Percentiles rank a stretch among this genome's conserved stretches.
Evolutionary conservation across 192 early-diverging fungal species (phyloP).

Genomic region (Dispira simplex): DNA sequence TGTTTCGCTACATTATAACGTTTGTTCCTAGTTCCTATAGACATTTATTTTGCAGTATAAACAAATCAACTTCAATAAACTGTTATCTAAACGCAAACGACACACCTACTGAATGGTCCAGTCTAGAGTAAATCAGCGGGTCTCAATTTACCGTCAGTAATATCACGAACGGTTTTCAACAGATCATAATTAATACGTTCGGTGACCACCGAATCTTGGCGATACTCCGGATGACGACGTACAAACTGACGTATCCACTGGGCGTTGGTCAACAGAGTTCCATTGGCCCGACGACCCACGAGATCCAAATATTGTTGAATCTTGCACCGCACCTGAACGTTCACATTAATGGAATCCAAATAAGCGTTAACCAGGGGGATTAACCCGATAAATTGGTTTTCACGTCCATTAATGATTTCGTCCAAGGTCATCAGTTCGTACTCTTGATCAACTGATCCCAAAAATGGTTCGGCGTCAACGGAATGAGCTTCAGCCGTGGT

Average conservation of each 20-base stretch:
- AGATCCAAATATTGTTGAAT: conserved; percentile 65
- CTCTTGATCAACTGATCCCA: conserved; percentile 19
- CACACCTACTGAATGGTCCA: neutral
- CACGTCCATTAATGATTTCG: conserved; percentile 80
- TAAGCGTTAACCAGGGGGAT: conserved; percentile 73
- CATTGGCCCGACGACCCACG: conserved; percentile 65
- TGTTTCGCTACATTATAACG: too few species aligned
- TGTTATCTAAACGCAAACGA: neutral
- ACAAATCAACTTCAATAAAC: neutral
- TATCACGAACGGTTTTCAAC: conserved; percentile 37
- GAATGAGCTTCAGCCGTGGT: neutral
- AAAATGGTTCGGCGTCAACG: too few species aligned
- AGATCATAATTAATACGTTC: conserved; percentile 79
- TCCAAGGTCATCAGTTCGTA: conserved; percentile 68
- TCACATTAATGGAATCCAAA: conserved; percentile 56
- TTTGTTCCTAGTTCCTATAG: too few species aligned
- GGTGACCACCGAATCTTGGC: conserved; percentile 75
- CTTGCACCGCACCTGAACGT: conserved; percentile 43
- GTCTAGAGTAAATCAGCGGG: conserved; percentile 23
- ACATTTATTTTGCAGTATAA: neutral
- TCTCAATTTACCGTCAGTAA: conserved; percentile 32
- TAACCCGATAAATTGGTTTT: conserved; percentile 59
- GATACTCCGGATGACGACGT: conserved; percentile 69
- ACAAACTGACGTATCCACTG: conserved; percentile 87
- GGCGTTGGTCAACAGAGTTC: conserved; percentile 69